phyloP scores from a whole-genome alignment of 495 filamentous ascomycete genomes.

The Aspergillus ostianus region DNA sequence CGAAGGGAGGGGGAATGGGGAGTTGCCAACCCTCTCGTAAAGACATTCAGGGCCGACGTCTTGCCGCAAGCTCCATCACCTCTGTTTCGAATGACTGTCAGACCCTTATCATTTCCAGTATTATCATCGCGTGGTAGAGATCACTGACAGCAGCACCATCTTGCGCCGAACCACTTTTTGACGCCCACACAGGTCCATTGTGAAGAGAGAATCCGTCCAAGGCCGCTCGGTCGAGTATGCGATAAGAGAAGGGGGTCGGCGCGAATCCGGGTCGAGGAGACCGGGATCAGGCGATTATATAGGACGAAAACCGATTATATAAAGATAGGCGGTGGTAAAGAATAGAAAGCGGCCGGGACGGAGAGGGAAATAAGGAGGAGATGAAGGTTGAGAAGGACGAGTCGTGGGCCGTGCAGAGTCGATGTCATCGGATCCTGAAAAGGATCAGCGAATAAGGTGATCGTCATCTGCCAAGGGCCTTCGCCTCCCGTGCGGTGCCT shows the following conservation, averaged over 20 bases:
- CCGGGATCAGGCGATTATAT: not conserved
- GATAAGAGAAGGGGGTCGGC: constrained; percentile 3
- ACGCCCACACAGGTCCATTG: constrained; percentile 56
- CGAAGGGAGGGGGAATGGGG: constrained; percentile 15
- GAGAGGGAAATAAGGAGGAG: not conserved
- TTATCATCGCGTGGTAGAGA: not conserved
- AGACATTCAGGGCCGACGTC: constrained; percentile 95
- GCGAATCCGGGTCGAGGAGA: not conserved
- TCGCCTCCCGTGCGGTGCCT: constrained; percentile 16
- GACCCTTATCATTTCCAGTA: not conserved
- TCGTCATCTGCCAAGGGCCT: constrained; percentile 31
- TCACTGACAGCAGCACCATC: constrained; percentile 88
- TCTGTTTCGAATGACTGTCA: constrained; percentile 44
- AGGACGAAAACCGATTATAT: not conserved
- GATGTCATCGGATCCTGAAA: constrained; percentile 42
- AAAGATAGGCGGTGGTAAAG: not conserved
- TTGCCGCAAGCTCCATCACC: constrained; percentile 98
- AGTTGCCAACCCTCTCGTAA: constrained; percentile 82
- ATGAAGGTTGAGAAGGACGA: constrained; percentile 19
- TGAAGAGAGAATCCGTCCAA: constrained; percentile 8
- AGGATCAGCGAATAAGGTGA: constrained; percentile 41
- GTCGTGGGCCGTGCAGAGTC: constrained; percentile 35
- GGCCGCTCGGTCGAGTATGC: constrained; percentile 2
- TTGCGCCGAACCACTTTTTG: constrained; percentile 90
- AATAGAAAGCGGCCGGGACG: not conserved